Base-by-base conservation (phyloP, 768 basidiomycete species). In the Mycena capillaripes region DNA sequence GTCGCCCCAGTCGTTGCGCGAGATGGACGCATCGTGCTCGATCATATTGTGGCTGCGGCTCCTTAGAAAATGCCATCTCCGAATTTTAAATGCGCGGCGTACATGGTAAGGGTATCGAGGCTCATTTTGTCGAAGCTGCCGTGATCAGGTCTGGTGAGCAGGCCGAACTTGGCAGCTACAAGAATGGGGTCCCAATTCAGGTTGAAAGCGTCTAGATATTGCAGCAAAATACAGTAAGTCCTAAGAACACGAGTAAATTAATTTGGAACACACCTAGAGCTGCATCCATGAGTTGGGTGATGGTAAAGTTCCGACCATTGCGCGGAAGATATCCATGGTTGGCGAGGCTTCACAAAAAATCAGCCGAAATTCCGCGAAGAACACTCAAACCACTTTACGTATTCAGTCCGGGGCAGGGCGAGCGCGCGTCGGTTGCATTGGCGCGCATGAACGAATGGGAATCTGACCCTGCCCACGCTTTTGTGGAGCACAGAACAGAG, bases 21-120 rank as follows among this genome's bases (percentile, higher is more conserved):
- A 74, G 40, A 71, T 52, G 10, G 65, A 67, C n/a, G 66, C 73
- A 44, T 71, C 65, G 58, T 66, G 69, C 48, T 71, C 73, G 46
- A 74, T 50, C 27, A 65, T 40, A 23, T 58, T 70, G 63, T 74
- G 73, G 21, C 58, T 69, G 34, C 11, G 3, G 38, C 38, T 38
- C 38, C 11, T 38, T 16, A 38, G 38, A 2, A 16, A 16, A 38
- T 38, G 16, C 10, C 4, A 10, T 11, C 16, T 10, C 27, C 46
- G 38, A 19, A 66, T 58, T 25, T 46, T 40, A 16, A 46, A 11
- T 23, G 1, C 27, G 21, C 21, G 21, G 53, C 56, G 30, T 72
- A 75, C 74, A 70, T 27, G 38, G 56, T 58, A 44, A 75, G 57
- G 42, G 69, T 70, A 23, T 65, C 57, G 23, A 75, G 62, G 29